Evolutionary conservation across 148 eudicot genomes (phyloP).

Genomic region (Persicaria maculosa): DNA sequence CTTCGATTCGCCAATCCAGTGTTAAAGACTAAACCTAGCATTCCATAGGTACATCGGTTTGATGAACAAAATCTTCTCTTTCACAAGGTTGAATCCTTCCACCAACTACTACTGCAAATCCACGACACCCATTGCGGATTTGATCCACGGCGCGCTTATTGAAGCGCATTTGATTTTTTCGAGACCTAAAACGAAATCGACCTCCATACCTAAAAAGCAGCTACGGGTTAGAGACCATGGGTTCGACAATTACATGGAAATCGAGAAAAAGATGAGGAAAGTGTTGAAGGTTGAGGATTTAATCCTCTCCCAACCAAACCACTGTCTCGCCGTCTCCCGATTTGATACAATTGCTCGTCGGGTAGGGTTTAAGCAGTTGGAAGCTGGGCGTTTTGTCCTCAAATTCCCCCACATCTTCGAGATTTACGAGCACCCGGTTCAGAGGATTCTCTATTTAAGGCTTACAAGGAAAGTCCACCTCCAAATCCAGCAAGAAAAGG

Average conservation of each 20-base stretch:
- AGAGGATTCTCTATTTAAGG: slow-evolving; percentile 72
- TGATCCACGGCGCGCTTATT: not conserved
- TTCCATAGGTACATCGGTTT: no score
- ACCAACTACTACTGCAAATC: not conserved
- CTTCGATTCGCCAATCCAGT: no score
- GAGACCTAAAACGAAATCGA: slow-evolving; percentile 58
- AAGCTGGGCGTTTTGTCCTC: slow-evolving; percentile 71
- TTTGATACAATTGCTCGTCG: slow-evolving; percentile 57
- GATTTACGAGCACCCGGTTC: slow-evolving; percentile 94
- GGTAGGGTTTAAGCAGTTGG: slow-evolving; percentile 61
- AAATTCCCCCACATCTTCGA: slow-evolving; percentile 86
- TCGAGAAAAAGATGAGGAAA: slow-evolving; percentile 78
- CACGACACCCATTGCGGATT: not conserved
- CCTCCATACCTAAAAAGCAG: slow-evolving; percentile 73
- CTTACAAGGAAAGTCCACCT: slow-evolving; percentile 56
- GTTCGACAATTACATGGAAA: slow-evolving; percentile 86
- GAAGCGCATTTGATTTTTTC: slow-evolving; percentile 17
- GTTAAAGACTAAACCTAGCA: no score
- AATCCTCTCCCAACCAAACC: slow-evolving; percentile 55
- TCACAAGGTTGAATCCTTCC: not conserved
- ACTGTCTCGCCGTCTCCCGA: slow-evolving; percentile 48
- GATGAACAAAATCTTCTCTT: slow-evolving; percentile 8
- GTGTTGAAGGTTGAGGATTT: slow-evolving; percentile 69
- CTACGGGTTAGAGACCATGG: slow-evolving; percentile 66
- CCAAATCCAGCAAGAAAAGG: slow-evolving; percentile 72